These are phyloP conservation scores for Earliella scabrosa DNA, from an alignment of 1,284 basidiomycete genomes.

Conservation along the genomic window DNA sequence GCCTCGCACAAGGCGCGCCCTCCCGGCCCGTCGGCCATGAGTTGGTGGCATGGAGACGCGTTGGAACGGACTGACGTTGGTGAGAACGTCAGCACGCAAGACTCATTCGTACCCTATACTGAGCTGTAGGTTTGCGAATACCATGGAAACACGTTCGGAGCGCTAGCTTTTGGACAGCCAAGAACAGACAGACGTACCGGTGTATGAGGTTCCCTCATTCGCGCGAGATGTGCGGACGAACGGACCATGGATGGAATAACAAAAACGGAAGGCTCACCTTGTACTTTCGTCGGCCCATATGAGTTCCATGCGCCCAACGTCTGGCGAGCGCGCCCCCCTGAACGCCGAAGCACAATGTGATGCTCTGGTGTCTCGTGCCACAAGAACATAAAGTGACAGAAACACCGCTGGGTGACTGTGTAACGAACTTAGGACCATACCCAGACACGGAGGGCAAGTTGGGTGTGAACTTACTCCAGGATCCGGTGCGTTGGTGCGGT, in stretches of 20 bases:
- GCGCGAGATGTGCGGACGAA: not conserved
- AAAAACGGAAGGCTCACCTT: not conserved
- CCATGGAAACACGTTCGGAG: slow-evolving; percentile 10
- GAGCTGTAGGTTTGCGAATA: not conserved
- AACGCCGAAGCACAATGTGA: not conserved
- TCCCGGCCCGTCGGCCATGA: slow-evolving; percentile 14
- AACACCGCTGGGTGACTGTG: not conserved
- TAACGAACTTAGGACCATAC: not conserved
- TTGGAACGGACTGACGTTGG: slow-evolving; percentile 18
- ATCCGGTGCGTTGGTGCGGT: not conserved
- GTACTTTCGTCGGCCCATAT: not conserved
- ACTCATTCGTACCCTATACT: not conserved
- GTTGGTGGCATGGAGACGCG: slow-evolving; percentile 25
- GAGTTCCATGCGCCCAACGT: slow-evolving; percentile 5
- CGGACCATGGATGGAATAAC: no score
- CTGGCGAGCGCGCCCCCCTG: not conserved
- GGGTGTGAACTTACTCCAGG: not conserved
- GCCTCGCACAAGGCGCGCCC: slow-evolving; percentile 14
- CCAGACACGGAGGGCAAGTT: not conserved
- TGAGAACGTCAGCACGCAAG: slow-evolving; percentile 15
- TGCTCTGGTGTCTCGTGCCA: not conserved
- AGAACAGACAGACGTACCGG: slow-evolving; percentile 1
- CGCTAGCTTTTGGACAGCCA: not conserved
- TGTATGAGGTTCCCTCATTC: not conserved
- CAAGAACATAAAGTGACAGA: slow-evolving; percentile 8